Evolutionary conservation across 345 rosid species (phyloP), one percentile per base, ranked within the genome.

Genomic region (Aethionema arabicum): DNA sequence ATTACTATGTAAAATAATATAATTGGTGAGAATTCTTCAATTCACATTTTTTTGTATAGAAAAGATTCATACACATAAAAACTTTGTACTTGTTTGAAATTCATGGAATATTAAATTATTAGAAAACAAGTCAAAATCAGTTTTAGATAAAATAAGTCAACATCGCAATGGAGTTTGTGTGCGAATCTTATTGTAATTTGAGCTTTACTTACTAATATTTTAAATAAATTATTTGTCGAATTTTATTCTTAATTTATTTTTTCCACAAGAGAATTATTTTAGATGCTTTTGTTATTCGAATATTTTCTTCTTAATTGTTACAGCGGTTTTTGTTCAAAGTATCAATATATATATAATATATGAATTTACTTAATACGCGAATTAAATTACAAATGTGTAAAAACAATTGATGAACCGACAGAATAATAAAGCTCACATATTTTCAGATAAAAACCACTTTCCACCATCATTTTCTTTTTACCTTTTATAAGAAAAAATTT

Each of bases 111-210:
- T 51, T 64, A 36, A 57, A 35, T 10, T 30, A 15, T 7, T 47
- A 56, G 35, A 56, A 56, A 42, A 0, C 38, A 63, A 56, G 64
- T 62, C 54, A 56, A 40, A 70, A 49, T 16, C 5, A 56, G 49
- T 54, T 3, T 11, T 32, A 63, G 65, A 71, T 57, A 71, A 58
- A 71, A 50, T 40, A 57, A 57, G 75, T 49, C 58, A 71, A 50
- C 43, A 57, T 14, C 70, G 55, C 61, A 59, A 57, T 51, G 54
- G 66, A 58, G 65, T 65, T 71, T 51, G 61, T 71, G 70, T 71
- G n/a, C 66, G 70, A 71, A 71, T 64, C 70, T 70, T 71, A 71
- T 71, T 71, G 75, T 64, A 57, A 2, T 52, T 37, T 63, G 74
- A 42, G 70, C 65, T 70, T 70, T 56, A 38, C 3, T 59, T 68